These are phyloP conservation scores for Hypoxylon sp. DNA, from an alignment of 2,329 filamentous ascomycete species.

Conservation along the genomic window DNA sequence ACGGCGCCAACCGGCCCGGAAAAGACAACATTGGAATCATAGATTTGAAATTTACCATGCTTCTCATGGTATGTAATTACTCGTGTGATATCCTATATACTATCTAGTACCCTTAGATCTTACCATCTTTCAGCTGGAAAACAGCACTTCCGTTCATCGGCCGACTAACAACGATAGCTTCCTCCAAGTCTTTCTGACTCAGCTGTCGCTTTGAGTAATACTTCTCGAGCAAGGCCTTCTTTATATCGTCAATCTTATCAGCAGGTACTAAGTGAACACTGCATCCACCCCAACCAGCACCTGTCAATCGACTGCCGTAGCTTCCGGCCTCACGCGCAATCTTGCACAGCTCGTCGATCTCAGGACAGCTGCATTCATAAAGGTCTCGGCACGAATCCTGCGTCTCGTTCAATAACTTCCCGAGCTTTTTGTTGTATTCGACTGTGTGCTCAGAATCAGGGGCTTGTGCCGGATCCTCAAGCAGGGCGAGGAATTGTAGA, in stretches of 20 bases:
- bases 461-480: conserved; percentile 68
- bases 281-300: conserved; percentile 97
- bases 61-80: conserved; percentile 10
- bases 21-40: background rate
- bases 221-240: conserved; percentile 80
- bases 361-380: conserved; percentile 93
- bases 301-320: conserved; percentile 88
- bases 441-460: conserved; percentile 67
- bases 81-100: conserved; percentile 19
- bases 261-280: conserved; percentile 92
- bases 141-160: conserved; percentile 81
- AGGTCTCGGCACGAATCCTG: conserved; percentile 88
- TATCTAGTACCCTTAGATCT: conserved; percentile 45
- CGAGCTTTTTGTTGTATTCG: conserved; percentile 77
- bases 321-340: conserved; percentile 84
- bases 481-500: conserved; percentile 82
- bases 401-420: conserved; percentile 88
- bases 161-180: conserved; percentile 89
- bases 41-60: background rate
- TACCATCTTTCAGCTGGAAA: conserved; percentile 56
- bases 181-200: conserved; percentile 79
- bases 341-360: conserved; percentile 89
- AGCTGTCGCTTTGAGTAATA: conserved; percentile 82
- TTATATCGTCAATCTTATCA: conserved; percentile 84
- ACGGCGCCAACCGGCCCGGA: background rate